Evolutionary conservation across 2,329 filamentous ascomycete species (phyloP).

Genomic region (Aspergillus felis): DNA sequence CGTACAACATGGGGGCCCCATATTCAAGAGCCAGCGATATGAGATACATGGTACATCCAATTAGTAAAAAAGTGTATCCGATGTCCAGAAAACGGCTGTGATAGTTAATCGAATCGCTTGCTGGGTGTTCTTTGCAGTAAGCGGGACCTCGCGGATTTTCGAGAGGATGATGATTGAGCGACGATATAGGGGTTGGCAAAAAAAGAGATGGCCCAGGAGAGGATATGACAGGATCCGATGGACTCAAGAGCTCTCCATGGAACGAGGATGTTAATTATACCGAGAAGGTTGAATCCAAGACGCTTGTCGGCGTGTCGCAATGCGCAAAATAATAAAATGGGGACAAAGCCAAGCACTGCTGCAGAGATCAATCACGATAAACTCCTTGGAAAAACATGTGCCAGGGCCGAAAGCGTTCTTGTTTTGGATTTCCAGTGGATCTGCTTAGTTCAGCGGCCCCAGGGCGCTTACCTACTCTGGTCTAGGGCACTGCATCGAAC

Average conservation of each 20-base stretch:
- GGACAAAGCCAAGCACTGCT: neutral
- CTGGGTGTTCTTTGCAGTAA: neutral
- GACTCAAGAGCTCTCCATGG: neutral
- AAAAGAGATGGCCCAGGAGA: neutral
- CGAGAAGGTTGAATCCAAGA: neutral
- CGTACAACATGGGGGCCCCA: conserved; percentile 49
- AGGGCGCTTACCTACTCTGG: neutral
- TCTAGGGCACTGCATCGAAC: neutral
- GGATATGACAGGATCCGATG: neutral
- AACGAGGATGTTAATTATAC: neutral
- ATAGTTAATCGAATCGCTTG: neutral
- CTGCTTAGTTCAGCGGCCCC: neutral
- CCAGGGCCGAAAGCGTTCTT: neutral
- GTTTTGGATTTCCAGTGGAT: neutral
- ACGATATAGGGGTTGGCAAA: neutral
- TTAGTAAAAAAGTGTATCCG: neutral
- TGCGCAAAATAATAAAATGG: neutral
- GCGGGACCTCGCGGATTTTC: neutral
- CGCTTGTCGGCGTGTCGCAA: neutral
- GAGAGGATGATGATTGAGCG: neutral
- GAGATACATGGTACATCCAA: conserved; percentile 34
- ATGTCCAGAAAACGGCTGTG: neutral
- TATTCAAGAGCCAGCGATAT: conserved; percentile 41
- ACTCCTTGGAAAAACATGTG: neutral
- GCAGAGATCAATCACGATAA: neutral